Evolutionary conservation across 106 monocot genomes (phyloP), one percentile per base, ranked within the genome.

Genomic region (Dendrobium huoshanense): DNA sequence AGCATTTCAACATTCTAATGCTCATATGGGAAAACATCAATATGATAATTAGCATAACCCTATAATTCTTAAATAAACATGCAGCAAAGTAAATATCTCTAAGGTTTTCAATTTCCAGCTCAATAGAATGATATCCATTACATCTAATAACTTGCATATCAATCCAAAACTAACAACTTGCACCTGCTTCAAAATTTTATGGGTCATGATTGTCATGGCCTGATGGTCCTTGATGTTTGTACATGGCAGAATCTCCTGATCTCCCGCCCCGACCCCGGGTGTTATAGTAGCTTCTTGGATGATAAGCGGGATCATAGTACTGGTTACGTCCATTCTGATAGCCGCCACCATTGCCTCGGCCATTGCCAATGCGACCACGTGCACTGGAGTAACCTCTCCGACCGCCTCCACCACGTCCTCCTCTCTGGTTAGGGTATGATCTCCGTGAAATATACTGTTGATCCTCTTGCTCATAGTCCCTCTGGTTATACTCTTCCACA

Each of bases 321-420:
- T 92, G 95, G 83, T 59, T 58, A 40, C 85, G 73, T 15, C 89
- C 89, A 78, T 88, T 88, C 45, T 85, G 84, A 45, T 90, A 90
- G 49, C 74, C n/a, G 19, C 81, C 81, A 11, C 48, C 51, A 1
- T 13, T 13, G 41, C 81, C 77, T 4, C 81, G 84, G n/a, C 85
- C 85, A 24, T 88, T 77, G n/a, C 85, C 85, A 24, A 86, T 77
- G 74, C 82, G 87, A 41, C 85, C 87, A 47, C 85, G 78, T 4
- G 79, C 80, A 48, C 82, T 83, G 1, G 73, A 9, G 49, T 42
- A 74, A 49, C 80, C 87, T 75, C 90, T 75, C n/a, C 85, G 70
- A 27, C 73, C 82, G 59, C 88, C 64, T 19, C 74, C 43, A 18
- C 74, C 86, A 1, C 87, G 82, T 40, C 85, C 77, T 4, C 88